A percentile compares a stretch with the other conserved stretches of the same genome.
phyloP scores from a whole-genome alignment of 202 grass and related monocot species.

The Schoenoplectus tabernaemontani region DNA sequence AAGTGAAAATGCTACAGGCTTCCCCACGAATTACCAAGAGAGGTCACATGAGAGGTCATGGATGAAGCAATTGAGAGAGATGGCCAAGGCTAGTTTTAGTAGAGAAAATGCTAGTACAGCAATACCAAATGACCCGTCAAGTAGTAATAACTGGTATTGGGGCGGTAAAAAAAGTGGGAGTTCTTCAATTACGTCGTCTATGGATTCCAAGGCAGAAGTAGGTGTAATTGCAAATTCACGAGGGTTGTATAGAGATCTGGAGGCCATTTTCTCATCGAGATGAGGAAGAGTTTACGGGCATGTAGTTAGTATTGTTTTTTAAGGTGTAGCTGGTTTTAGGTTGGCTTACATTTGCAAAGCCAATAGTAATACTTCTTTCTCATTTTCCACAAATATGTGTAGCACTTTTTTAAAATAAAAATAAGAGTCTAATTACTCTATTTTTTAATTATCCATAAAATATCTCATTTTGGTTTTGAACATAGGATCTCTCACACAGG shows the following conservation, averaged over 20 bases:
- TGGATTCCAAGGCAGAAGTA: conserved; percentile 41
- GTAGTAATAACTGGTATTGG: conserved; percentile 31
- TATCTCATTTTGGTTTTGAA: no score
- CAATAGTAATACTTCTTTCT: background rate
- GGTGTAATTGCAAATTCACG: conserved; percentile 44
- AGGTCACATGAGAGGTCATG: conserved; percentile 52
- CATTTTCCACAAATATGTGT: background rate
- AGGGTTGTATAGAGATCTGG: conserved; percentile 63
- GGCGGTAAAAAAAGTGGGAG: conserved; percentile 31
- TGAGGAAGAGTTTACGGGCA: conserved; percentile 14
- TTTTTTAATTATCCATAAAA: no score
- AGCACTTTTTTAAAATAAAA: no score
- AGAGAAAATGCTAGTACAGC: conserved; percentile 22
- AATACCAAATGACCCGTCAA: conserved; percentile 33
- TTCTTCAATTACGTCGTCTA: conserved; percentile 40
- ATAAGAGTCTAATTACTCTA: no score
- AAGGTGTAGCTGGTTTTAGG: background rate
- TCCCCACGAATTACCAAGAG: background rate
- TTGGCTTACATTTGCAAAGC: conserved; percentile 16
- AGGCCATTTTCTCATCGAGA: conserved; percentile 72
- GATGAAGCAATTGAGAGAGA: conserved; percentile 76
- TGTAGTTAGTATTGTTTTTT: conserved; percentile 1
- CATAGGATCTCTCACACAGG: no score
- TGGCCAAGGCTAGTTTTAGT: conserved; percentile 82
- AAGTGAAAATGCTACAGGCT: conserved; percentile 1